These are phyloP conservation scores for Podospora pseudoanserina DNA, from an alignment of 495 filamentous ascomycete species.

Conservation along the genomic window DNA sequence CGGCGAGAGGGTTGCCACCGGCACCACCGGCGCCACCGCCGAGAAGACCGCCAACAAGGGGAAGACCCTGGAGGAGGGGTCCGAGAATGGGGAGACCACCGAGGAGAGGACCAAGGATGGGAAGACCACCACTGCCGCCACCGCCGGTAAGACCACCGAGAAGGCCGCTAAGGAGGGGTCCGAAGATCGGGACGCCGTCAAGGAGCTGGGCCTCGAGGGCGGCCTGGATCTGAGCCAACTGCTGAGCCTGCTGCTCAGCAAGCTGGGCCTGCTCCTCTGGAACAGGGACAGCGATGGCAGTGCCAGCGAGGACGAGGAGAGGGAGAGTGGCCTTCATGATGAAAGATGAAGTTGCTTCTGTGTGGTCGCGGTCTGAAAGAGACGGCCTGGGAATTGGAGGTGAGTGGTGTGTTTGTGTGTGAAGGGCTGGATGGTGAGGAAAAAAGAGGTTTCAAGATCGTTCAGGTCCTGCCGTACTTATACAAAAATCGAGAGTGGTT, in stretches of 20 bases:
- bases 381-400: neutral
- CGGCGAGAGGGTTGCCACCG: no score
- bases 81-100: neutral
- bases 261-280: slow-evolving; percentile 10
- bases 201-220: neutral
- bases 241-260: neutral
- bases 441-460: neutral
- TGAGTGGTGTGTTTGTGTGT: neutral
- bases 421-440: slow-evolving; percentile 5
- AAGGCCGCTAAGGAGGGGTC: neutral
- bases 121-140: neutral
- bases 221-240: neutral
- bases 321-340: slow-evolving; percentile 21
- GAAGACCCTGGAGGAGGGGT: neutral
- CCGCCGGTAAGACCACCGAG: neutral
- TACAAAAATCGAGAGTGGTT: slow-evolving; percentile 1
- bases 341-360: slow-evolving; percentile 9
- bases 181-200: neutral
- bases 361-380: neutral
- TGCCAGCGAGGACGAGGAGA: slow-evolving; percentile 18
- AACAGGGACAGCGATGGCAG: slow-evolving; percentile 18
- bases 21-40: neutral
- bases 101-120: neutral
- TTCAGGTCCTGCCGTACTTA: slow-evolving; percentile 10
- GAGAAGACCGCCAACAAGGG: neutral